Percentiles rank a stretch among this genome's conserved stretches.
Evolutionary conservation across 495 filamentous ascomycete genomes (phyloP).

Genomic region (Cercophora sp.): DNA sequence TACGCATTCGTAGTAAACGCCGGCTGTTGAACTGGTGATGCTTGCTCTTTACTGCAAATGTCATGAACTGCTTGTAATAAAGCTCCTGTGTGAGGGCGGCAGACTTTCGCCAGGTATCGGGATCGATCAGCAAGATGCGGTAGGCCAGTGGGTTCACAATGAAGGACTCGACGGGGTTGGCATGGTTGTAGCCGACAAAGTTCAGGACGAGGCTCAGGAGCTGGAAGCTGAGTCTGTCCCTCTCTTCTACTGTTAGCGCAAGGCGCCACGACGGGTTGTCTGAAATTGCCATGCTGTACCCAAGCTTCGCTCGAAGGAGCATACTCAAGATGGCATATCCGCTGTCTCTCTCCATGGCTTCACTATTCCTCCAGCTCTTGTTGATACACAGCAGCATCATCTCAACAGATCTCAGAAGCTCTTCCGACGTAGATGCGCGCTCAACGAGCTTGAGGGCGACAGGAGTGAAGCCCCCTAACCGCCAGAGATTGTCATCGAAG

Average conservation of each 20-base stretch:
- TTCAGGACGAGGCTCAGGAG: conserved; percentile 71
- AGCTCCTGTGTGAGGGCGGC: conserved; percentile 69
- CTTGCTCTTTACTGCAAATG: conserved; percentile 78
- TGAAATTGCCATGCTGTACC: conserved; percentile 41
- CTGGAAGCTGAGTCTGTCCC: conserved; percentile 61
- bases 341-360: conserved; percentile 95
- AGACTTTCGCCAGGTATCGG: conserved; percentile 84
- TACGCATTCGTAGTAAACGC: conserved; percentile 84
- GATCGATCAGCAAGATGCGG: conserved; percentile 83
- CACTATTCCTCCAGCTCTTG: conserved; percentile 93
- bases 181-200: conserved; percentile 81
- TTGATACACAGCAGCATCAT: conserved; percentile 79
- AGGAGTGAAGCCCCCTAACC: conserved; percentile 79
- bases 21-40: conserved; percentile 88
- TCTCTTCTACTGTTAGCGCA: conserved; percentile 47
- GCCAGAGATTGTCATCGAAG: conserved; percentile 90
- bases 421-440: conserved; percentile 61
- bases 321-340: conserved; percentile 85
- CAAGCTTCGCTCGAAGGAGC: conserved; percentile 72
- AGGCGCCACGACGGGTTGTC: conserved; percentile 38
- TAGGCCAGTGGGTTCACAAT: conserved; percentile 96
- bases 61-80: conserved; percentile 88
- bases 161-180: conserved; percentile 74
- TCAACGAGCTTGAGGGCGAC: conserved; percentile 82
- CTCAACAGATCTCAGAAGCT: conserved; percentile 70